Evolutionary conservation across 495 filamentous ascomycete genomes (phyloP).

Genomic region (Rostrohypoxylon terebratum): DNA sequence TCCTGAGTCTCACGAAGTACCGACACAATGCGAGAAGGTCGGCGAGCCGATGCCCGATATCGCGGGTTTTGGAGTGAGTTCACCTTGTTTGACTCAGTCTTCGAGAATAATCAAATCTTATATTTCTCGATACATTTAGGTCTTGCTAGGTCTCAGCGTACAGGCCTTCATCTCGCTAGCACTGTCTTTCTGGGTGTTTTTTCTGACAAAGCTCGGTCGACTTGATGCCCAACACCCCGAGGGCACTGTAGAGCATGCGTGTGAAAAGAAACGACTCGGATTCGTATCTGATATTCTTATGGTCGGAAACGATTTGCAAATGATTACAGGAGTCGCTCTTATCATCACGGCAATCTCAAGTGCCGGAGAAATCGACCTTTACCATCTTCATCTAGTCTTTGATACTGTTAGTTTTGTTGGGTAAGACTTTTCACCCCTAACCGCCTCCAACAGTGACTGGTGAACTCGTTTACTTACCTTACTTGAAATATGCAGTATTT

Average conservation of each 20-base stretch:
- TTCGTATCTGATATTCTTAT: constrained; percentile 54
- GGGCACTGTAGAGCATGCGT: constrained; percentile 44
- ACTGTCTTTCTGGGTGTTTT: constrained; percentile 55
- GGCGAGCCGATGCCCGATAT: constrained; percentile 54
- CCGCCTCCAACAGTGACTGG: not conserved
- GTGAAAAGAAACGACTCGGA: constrained; percentile 51
- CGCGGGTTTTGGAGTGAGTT: constrained; percentile 53
- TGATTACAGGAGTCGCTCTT: constrained; percentile 46
- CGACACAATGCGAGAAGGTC: constrained; percentile 49
- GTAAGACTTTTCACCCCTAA: constrained; percentile 20
- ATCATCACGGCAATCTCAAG: constrained; percentile 48
- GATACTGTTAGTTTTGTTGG: constrained; percentile 55
- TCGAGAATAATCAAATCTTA: constrained; percentile 22
- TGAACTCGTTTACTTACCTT: constrained; percentile 7
- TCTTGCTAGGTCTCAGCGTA: constrained; percentile 51
- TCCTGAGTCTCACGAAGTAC: constrained; percentile 28
- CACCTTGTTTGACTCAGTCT: not conserved
- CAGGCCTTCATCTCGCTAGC: constrained; percentile 51
- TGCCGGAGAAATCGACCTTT: constrained; percentile 46
- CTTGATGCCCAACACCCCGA: constrained; percentile 45
- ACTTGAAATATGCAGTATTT: constrained; percentile 36
- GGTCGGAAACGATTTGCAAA: constrained; percentile 54
- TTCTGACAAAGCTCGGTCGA: constrained; percentile 58
- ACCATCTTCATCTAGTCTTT: constrained; percentile 53
- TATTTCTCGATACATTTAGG: constrained; percentile 27